A percentile compares a stretch with the other conserved stretches of the same genome.
phyloP scores from a whole-genome alignment of 2,329 filamentous ascomycete species.

The Penicillium brevicompactum region DNA sequence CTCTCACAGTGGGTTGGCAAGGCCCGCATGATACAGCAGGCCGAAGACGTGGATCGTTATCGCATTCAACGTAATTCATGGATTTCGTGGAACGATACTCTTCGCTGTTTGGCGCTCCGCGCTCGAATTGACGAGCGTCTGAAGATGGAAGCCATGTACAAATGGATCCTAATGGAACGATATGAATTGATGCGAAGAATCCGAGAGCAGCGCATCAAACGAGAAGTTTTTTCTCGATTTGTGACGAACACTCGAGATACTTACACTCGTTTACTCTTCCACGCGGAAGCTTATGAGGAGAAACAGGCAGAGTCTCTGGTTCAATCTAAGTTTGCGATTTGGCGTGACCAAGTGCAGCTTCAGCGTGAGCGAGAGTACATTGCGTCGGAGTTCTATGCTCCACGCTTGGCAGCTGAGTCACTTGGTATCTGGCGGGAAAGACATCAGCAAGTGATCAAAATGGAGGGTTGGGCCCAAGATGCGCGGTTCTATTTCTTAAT shows the following conservation, averaged over 20 bases:
- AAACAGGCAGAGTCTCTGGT: slow-evolving; percentile 37
- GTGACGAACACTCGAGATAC: slow-evolving; percentile 41
- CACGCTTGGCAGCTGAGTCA: slow-evolving; percentile 44
- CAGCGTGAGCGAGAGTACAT: slow-evolving; percentile 45
- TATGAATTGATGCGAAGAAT: slow-evolving; percentile 43
- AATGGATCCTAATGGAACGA: slow-evolving; percentile 60
- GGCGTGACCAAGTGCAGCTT: slow-evolving; percentile 40
- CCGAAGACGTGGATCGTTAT: slow-evolving; percentile 52
- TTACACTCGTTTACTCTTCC: slow-evolving; percentile 39
- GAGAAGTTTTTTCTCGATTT: slow-evolving; percentile 43
- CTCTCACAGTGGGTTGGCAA: slow-evolving; percentile 55
- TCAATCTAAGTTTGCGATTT: slow-evolving; percentile 37
- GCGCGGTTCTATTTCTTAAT: slow-evolving; percentile 60
- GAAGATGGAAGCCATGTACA: slow-evolving; percentile 59
- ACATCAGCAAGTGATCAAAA: slow-evolving; percentile 46
- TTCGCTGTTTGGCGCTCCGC: slow-evolving; percentile 56
- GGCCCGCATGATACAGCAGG: slow-evolving; percentile 48
- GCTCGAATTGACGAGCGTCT: slow-evolving; percentile 59
- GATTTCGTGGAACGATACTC: slow-evolving; percentile 63
- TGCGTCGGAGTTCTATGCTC: slow-evolving; percentile 47
- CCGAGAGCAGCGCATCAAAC: slow-evolving; percentile 42
- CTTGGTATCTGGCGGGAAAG: slow-evolving; percentile 42
- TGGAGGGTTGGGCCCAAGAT: slow-evolving; percentile 57
- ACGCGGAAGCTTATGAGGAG: slow-evolving; percentile 39
- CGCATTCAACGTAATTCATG: slow-evolving; percentile 60